phyloP scores from a whole-genome alignment of 331 rosid genomes.

The Quercus tomentella region DNA sequence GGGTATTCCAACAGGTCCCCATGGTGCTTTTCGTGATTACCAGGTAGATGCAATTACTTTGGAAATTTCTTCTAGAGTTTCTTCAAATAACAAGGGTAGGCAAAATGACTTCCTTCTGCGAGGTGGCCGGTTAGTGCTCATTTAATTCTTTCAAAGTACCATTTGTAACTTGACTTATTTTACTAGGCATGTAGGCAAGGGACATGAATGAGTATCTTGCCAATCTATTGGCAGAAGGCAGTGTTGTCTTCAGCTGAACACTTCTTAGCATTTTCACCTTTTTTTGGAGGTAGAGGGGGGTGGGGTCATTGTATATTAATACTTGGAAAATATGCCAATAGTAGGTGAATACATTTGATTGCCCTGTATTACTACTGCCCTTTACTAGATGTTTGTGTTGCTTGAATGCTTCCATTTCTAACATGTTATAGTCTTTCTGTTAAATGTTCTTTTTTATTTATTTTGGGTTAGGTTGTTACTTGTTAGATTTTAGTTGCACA shows the following conservation, averaged over 20 bases:
- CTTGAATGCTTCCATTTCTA: not conserved
- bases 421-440: too few relatives aligned
- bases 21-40: slow-evolving; percentile 96
- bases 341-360: not conserved
- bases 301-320: not conserved
- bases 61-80: slow-evolving; percentile 69
- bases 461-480: not conserved
- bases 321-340: not conserved
- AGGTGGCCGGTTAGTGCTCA: slow-evolving; percentile 71
- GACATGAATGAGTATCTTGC: slow-evolving; percentile 8
- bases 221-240: not conserved
- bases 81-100: slow-evolving; percentile 45
- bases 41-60: slow-evolving; percentile 93
- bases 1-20: slow-evolving; percentile 95
- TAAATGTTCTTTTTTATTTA: not conserved
- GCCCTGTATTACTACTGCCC: not conserved
- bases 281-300: not conserved
- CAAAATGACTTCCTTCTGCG: slow-evolving; percentile 63
- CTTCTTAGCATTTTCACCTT: not conserved
- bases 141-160: not conserved
- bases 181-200: not conserved
- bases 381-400: not conserved
- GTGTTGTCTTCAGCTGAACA: not conserved
- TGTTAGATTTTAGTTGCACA: not conserved
- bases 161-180: not conserved